Evolutionary conservation across 164 flowering plant genomes (phyloP).

Genomic region (Platanus orientalis): DNA sequence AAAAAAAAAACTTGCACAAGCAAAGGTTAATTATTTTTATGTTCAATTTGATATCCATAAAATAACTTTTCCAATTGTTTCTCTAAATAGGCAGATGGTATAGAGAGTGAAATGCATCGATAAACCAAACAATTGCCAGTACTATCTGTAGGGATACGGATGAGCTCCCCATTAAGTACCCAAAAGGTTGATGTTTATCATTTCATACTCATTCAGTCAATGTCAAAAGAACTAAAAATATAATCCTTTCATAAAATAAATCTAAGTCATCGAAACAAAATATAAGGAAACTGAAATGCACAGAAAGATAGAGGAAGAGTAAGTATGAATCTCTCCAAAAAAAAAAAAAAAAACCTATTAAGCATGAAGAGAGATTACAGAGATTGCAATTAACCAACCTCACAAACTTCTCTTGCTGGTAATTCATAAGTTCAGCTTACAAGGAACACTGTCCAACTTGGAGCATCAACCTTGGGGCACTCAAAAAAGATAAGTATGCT

Average conservation of each 20-base stretch:
- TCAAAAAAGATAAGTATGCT: neutral
- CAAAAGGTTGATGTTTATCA: no score
- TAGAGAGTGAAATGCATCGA: no score
- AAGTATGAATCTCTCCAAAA: neutral
- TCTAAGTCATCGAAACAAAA: neutral
- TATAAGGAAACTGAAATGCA: neutral
- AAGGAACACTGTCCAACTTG: neutral
- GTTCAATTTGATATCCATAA: no score
- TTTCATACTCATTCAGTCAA: no score
- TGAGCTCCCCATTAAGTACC: no score
- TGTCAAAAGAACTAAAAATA: no score
- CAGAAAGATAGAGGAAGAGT: neutral
- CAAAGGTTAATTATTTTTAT: no score
- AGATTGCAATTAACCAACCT: conserved; percentile 18
- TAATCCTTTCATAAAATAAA: neutral
- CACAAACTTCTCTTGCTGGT: conserved; percentile 21
- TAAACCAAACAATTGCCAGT: no score
- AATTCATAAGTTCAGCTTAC: conserved; percentile 14
- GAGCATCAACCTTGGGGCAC: neutral
- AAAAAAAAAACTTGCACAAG: no score
- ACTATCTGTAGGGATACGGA: no score
- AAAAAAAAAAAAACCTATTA: neutral
- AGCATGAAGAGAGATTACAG: neutral
- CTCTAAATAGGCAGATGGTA: no score
- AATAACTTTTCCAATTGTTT: no score